Percentiles rank a stretch among this genome's conserved stretches.
Evolutionary conservation across 108 stramenopile genomes (phyloP).

Genomic region (Cafeteria roenbergensis): DNA sequence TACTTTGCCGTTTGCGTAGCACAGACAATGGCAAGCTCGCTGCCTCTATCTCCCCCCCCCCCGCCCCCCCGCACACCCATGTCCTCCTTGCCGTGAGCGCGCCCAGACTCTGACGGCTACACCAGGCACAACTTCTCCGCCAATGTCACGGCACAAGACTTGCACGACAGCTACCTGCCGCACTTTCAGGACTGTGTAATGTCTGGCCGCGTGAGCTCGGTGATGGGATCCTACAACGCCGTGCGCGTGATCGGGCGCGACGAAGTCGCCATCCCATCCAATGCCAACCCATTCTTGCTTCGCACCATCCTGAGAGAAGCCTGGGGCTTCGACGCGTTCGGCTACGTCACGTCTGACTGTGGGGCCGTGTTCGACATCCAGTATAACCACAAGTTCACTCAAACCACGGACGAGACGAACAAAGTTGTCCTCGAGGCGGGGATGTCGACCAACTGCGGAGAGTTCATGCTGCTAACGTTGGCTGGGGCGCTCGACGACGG

Average conservation of each 20-base stretch:
- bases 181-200: conserved; percentile 46
- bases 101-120: conserved; percentile 11
- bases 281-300: conserved; percentile 41
- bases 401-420: conserved; percentile 1
- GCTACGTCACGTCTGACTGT: conserved; percentile 59
- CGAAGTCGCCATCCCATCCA: conserved; percentile 54
- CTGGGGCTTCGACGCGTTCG: conserved; percentile 49
- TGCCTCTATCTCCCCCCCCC: too few species aligned
- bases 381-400: background rate
- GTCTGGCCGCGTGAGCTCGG: conserved; percentile 23
- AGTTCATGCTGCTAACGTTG: conserved; percentile 6
- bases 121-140: conserved; percentile 41
- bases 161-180: conserved; percentile 48
- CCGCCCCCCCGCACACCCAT: too few species aligned
- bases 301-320: conserved; percentile 27
- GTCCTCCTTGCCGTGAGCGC: too few species aligned
- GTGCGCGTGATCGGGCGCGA: too few species aligned
- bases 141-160: conserved; percentile 30
- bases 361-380: conserved; percentile 40
- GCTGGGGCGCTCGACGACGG: conserved; percentile 9
- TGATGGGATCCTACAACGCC: conserved; percentile 68
- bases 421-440: conserved; percentile 8
- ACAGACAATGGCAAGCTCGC: too few species aligned
- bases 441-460: conserved; percentile 17
- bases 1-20: too few species aligned